Evolutionary conservation across 2,329 filamentous ascomycete genomes (phyloP).

Genomic region (Hyphodiscus sp.): DNA sequence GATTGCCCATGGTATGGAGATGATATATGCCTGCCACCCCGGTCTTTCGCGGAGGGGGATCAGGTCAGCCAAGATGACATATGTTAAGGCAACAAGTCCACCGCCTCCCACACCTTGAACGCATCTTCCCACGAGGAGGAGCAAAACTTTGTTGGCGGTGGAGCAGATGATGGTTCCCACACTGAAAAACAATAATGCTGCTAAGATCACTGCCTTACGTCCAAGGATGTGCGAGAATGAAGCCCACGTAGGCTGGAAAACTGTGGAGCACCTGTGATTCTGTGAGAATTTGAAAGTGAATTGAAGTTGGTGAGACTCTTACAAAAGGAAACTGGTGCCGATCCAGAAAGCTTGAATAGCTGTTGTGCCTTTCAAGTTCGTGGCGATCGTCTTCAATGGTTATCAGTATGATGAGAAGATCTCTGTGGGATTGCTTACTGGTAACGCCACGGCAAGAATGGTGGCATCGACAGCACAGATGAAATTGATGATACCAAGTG

Average conservation of each 20-base stretch:
- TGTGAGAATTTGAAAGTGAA: conserved; percentile 7
- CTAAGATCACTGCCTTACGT: conserved; percentile 18
- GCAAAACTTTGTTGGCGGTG: conserved; percentile 22
- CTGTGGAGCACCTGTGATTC: conserved; percentile 42
- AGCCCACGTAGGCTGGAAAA: conserved; percentile 43
- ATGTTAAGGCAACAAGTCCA: conserved; percentile 39
- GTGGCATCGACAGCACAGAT: conserved; percentile 62
- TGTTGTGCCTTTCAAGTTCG: conserved; percentile 41
- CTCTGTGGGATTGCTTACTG: conserved; percentile 12
- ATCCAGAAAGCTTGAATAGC: conserved; percentile 62
- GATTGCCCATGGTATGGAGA: conserved; percentile 23
- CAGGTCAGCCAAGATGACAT: conserved; percentile 40
- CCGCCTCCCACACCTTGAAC: conserved; percentile 45
- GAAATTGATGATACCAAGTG: conserved; percentile 31
- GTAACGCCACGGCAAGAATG: conserved; percentile 36
- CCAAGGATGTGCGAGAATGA: conserved; percentile 23
- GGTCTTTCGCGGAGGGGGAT: conserved; percentile 35
- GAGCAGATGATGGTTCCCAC: conserved; percentile 28
- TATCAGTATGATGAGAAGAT: neutral
- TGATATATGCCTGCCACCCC: conserved; percentile 31
- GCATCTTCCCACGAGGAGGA: conserved; percentile 30
- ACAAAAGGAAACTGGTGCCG: conserved; percentile 57
- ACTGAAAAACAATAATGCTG: conserved; percentile 18
- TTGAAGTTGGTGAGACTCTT: conserved; percentile 18
- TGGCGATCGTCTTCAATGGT: conserved; percentile 41